A percentile compares a stretch with the other conserved stretches of the same genome.
Evolutionary conservation across 148 eudicot species (phyloP).

Genomic region (Camellia japonica): DNA sequence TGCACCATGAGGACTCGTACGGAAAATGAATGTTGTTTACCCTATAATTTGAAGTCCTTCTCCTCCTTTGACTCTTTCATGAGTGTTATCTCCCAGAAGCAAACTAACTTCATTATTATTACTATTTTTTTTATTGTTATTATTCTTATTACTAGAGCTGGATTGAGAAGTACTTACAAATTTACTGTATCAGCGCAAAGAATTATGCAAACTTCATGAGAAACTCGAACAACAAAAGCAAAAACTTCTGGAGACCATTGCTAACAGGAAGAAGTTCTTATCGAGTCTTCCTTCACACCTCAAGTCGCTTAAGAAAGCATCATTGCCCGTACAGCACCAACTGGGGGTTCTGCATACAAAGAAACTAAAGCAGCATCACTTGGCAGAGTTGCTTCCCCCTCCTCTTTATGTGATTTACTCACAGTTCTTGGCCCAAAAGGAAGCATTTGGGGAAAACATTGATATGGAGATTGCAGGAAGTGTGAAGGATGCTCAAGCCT

Average conservation of each 20-base stretch:
- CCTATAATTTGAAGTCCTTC: neutral
- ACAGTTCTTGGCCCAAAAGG: constrained; percentile 89
- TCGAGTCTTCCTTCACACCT: constrained; percentile 98
- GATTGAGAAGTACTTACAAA: neutral
- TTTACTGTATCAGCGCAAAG: constrained; percentile 72
- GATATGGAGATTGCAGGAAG: constrained; percentile 87
- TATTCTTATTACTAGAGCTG: neutral
- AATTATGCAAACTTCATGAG: constrained; percentile 81
- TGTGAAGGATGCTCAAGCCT: constrained; percentile 84
- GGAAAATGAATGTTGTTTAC: neutral
- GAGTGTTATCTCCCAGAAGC: neutral
- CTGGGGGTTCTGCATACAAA: constrained; percentile 78
- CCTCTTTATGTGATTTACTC: constrained; percentile 93
- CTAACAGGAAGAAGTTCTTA: constrained; percentile 82
- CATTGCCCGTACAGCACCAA: constrained; percentile 87
- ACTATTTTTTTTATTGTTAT: neutral
- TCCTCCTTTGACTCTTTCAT: neutral
- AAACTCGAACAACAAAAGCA: constrained; percentile 74
- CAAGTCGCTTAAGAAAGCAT: constrained; percentile 92
- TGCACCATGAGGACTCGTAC: neutral
- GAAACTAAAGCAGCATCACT: constrained; percentile 79
- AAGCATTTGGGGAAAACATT: constrained; percentile 84
- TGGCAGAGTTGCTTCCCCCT: constrained; percentile 91
- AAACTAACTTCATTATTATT: neutral
- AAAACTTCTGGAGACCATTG: constrained; percentile 69